phyloP scores from a whole-genome alignment of 257 asterid species.

The Solanum bulbocastanum region DNA sequence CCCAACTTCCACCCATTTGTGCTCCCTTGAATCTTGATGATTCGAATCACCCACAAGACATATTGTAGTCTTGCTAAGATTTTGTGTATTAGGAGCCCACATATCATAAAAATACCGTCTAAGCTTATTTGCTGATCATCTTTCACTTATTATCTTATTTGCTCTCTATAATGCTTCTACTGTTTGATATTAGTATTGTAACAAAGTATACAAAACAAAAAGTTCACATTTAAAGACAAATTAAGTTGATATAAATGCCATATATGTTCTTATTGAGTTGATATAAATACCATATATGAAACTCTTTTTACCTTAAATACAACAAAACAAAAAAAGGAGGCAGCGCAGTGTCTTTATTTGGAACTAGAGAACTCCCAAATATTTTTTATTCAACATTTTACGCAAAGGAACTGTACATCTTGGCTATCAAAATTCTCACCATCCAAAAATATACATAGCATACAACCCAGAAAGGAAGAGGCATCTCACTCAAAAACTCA shows the following conservation, averaged over 20 bases:
- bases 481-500: not conserved
- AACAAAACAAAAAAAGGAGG: not conserved
- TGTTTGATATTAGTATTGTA: too few relatives aligned
- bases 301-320: not conserved
- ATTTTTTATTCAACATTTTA: not conserved
- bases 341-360: not conserved
- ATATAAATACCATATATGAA: too few relatives aligned
- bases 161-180: too few relatives aligned
- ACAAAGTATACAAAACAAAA: not conserved
- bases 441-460: not conserved
- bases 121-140: too few relatives aligned
- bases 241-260: not conserved
- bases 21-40: not conserved
- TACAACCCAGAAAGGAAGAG: not conserved
- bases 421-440: not conserved
- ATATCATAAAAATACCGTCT: too few relatives aligned
- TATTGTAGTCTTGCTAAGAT: not conserved
- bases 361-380: not conserved
- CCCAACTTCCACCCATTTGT: not conserved
- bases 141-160: too few relatives aligned
- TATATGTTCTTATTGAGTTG: too few relatives aligned
- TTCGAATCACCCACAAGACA: not conserved
- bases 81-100: not conserved
- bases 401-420: not conserved
- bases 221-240: not conserved